A percentile compares a stretch with the other conserved stretches of the same genome.
Evolutionary conservation across 2,329 filamentous ascomycete genomes (phyloP).

Genomic region (Aureobasidium sp.): DNA sequence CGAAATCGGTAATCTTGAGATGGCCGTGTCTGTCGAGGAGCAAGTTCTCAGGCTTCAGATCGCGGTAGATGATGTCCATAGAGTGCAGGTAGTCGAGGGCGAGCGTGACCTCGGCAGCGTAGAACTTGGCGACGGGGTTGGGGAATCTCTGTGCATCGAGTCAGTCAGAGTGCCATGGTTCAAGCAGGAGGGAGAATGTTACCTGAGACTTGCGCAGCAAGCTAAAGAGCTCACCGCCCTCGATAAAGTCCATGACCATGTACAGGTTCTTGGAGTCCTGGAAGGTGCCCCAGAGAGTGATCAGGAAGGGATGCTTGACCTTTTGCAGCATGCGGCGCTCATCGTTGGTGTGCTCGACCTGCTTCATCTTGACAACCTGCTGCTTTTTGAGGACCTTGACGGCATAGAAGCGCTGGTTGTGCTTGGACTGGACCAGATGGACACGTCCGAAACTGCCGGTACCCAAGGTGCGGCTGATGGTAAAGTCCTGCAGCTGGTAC

Average conservation of each 20-base stretch:
- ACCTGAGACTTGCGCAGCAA: conserved; percentile 85
- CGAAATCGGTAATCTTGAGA: conserved; percentile 96
- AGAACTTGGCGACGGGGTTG: conserved; percentile 98
- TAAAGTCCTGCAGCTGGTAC: conserved; percentile 87
- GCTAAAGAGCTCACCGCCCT: conserved; percentile 95
- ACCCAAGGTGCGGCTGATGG: conserved; percentile 81
- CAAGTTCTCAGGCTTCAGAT: conserved; percentile 91
- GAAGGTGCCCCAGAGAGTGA: conserved; percentile 97
- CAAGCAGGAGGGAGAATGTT: conserved; percentile 32
- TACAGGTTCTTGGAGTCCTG: conserved; percentile 93
- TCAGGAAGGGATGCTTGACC: conserved; percentile 95
- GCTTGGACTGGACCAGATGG: conserved; percentile 92
- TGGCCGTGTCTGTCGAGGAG: conserved; percentile 88
- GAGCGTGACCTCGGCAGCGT: conserved; percentile 92
- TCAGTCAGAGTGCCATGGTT: conserved; percentile 14
- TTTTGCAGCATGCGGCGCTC: conserved; percentile 92
- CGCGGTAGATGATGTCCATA: conserved; percentile 94
- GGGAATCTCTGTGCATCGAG: conserved; percentile 69
- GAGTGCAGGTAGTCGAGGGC: conserved; percentile 92
- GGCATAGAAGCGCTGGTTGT: conserved; percentile 96
- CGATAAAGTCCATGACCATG: conserved; percentile 99
- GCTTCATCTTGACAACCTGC: conserved; percentile 99
- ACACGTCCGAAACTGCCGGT: conserved; percentile 96
- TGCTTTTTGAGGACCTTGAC: conserved; percentile 98
- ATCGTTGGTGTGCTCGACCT: conserved; percentile 98